Base-by-base conservation (phyloP, 2,329 filamentous ascomycete species). In the Botryosphaeria agaves region DNA sequence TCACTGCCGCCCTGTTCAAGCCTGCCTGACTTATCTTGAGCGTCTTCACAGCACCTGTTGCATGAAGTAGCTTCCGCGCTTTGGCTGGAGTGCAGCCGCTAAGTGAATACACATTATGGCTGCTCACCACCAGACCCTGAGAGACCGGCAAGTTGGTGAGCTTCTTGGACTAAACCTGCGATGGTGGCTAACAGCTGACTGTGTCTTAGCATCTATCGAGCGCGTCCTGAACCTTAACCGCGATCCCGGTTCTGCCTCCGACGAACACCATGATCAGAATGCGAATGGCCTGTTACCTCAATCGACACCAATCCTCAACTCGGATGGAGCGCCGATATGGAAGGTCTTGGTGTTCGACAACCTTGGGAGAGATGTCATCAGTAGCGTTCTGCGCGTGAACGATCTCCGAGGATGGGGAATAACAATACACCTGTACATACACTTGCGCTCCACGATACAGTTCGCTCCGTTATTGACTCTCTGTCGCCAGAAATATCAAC, bases 321-420 rank as follows among this genome's bases (percentile, higher is more conserved):
- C 81, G 28, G 77, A 91, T 43, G 84, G 85, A 38, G 82, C 92
- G 46, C 85, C 87, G 1, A 85, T 94, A 59, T 95, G 87, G 87
- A 95, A 95, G 55, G 81, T 95, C 5, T 63, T 98, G 31, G 83
- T 98, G 7, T 95, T 98, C 49, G 91, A 98, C 55, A 79, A 87
- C 42, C 58, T 77, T 43, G 89, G 87, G 28, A 70, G 85, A 51
- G 85, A 95, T 68, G 81, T 98, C 35, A 94, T 98, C 47, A 94
- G 84, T 60, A 94, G 85, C 47, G 85, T 98, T 2, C 64, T 98
- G 39, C 71, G 85, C 35, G 89, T 98, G 38, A 93, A 84, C 48
- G 89, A 98, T 56, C 61, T 98, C 48, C 69, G 91, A 38, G 72
- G 78, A 36, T 84, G 89, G 72, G 89, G 91, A n/a, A 80, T 95